Evolutionary conservation across 2,329 filamentous ascomycete genomes (phyloP).

Genomic region (Fusarium beomiforme): DNA sequence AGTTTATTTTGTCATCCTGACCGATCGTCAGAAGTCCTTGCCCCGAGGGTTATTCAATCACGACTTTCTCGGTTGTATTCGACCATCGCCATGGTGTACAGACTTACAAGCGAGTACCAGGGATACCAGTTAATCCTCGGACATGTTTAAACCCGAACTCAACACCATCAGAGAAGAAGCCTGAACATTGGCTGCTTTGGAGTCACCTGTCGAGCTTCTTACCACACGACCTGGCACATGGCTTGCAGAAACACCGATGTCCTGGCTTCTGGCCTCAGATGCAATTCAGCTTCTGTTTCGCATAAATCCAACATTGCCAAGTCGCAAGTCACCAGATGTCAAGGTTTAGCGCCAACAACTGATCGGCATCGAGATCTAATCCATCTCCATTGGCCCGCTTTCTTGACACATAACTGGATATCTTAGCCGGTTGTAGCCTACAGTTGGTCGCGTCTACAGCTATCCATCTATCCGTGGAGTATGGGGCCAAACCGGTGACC

Average conservation of each 20-base stretch:
- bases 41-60: too few relatives aligned
- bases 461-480: neutral
- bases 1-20: too few relatives aligned
- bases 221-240: conserved; percentile 10
- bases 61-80: conserved; percentile 22
- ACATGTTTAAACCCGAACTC: neutral
- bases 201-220: conserved; percentile 5
- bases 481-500: conserved; percentile 17
- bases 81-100: neutral
- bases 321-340: neutral
- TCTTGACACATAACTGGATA: conserved; percentile 2
- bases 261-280: conserved; percentile 26
- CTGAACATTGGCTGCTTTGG: neutral
- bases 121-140: neutral
- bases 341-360: conserved; percentile 34
- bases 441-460: neutral
- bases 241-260: conserved; percentile 9
- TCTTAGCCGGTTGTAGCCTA: conserved; percentile 3
- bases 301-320: conserved; percentile 10
- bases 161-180: conserved; percentile 6
- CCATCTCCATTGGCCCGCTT: conserved; percentile 24
- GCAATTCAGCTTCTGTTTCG: neutral
- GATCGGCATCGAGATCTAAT: conserved; percentile 21
- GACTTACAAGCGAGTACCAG: neutral
- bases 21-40: too few relatives aligned